Evolutionary conservation across 371 early-diverging fungal species (phyloP).

Genomic region (Mortierella sp.): DNA sequence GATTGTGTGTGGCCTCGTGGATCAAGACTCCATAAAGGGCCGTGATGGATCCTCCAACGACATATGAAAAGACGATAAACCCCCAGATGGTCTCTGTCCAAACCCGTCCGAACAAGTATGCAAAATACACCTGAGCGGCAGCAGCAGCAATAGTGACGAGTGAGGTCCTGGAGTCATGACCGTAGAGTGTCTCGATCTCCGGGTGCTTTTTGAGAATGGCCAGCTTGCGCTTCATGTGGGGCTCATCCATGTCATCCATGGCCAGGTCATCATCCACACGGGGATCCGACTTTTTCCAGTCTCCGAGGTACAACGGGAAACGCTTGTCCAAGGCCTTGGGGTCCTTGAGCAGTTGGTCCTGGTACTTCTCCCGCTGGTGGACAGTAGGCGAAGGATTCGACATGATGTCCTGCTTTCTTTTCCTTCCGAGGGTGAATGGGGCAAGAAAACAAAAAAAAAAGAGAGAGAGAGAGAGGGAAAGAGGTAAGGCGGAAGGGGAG

Average conservation of each 20-base stretch:
- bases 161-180: conserved; percentile 84
- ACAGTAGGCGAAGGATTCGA: conserved; percentile 38
- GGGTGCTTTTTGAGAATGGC: conserved; percentile 90
- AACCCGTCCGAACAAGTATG: conserved; percentile 81
- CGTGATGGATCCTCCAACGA: conserved; percentile 88
- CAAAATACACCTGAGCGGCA: conserved; percentile 78
- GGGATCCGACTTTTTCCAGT: conserved; percentile 88
- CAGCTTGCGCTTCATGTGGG: conserved; percentile 91
- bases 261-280: conserved; percentile 79
- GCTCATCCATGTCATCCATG: conserved; percentile 92
- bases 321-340: conserved; percentile 72
- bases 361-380: conserved; percentile 38
- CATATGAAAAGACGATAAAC: conserved; percentile 74
- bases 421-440: background rate
- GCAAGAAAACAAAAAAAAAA: background rate
- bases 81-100: conserved; percentile 69
- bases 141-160: conserved; percentile 76
- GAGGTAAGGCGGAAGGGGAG: background rate
- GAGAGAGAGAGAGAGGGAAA: background rate
- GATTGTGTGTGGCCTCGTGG: conserved; percentile 93
- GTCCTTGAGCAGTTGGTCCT: conserved; percentile 37
- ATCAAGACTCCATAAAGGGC: conserved; percentile 83
- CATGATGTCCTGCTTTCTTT: conserved; percentile 6
- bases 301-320: conserved; percentile 84
- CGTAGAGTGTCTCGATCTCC: conserved; percentile 88